Conservation (phyloP, 305 asterid species). For the Nicotiana rustica region DNA sequence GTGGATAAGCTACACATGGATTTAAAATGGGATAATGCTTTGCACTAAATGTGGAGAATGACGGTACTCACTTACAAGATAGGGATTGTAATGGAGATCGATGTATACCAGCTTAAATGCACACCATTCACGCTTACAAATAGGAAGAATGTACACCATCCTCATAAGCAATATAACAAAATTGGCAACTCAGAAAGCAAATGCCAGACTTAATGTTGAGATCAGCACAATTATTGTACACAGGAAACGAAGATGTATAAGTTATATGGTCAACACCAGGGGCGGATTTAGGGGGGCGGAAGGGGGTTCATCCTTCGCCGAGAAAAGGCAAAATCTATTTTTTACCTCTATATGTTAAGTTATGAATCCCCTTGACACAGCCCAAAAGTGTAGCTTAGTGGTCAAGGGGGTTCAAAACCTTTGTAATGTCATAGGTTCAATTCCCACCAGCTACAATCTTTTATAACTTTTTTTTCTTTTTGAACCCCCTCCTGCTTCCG, state of each 20-base stretch:
- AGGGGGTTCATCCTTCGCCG: too few species aligned
- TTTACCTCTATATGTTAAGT: too few species aligned
- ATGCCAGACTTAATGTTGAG: background rate
- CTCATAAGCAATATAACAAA: background rate
- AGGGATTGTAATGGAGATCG: conserved; percentile 27
- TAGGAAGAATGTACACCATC: background rate
- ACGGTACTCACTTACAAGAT: background rate
- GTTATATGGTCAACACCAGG: background rate
- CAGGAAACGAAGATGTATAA: conserved; percentile 1
- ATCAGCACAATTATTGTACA: background rate
- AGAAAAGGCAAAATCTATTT: too few species aligned
- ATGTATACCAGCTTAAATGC: conserved; percentile 14
- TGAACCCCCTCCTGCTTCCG: too few species aligned
- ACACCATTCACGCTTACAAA: background rate
- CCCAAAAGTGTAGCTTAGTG: too few species aligned
- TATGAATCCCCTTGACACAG: too few species aligned
- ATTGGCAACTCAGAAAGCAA: conserved; percentile 9
- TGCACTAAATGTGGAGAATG: conserved; percentile 9
- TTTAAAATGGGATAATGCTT: background rate
- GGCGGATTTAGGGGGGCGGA: too few species aligned
- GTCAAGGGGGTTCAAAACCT: too few species aligned
- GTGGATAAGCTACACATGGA: background rate
- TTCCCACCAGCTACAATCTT: too few species aligned
- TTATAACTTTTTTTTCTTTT: too few species aligned
- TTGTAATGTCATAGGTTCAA: too few species aligned